These are phyloP conservation scores for Bipolaris oryzae DNA, from an alignment of 2,329 filamentous ascomycete species.

Conservation along the genomic window DNA sequence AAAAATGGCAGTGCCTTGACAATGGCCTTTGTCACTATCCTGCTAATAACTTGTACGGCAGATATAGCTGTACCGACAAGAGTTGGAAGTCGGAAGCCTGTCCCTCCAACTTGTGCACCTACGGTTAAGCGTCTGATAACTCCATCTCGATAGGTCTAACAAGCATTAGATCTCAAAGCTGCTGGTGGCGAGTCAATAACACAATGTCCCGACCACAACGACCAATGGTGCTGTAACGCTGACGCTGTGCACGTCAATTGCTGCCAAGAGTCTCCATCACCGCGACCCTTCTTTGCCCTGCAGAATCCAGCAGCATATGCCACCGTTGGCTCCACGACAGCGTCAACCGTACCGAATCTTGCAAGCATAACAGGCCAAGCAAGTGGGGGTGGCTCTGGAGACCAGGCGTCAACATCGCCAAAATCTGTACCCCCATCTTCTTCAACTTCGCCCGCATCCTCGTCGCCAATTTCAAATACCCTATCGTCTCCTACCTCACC, in stretches of 20 bases:
- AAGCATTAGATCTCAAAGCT: slow-evolving; percentile 26
- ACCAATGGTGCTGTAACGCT: slow-evolving; percentile 47
- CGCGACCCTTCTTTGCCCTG: slow-evolving; percentile 43
- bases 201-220: slow-evolving; percentile 41
- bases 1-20: slow-evolving; percentile 46
- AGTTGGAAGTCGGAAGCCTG: slow-evolving; percentile 42
- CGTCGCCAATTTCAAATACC: slow-evolving; percentile 12
- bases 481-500: slow-evolving; percentile 9
- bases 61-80: slow-evolving; percentile 47
- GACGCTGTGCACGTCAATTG: slow-evolving; percentile 38
- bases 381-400: slow-evolving; percentile 9
- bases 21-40: slow-evolving; percentile 47
- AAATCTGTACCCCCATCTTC: slow-evolving; percentile 16
- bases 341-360: slow-evolving; percentile 26
- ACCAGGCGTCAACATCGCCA: slow-evolving; percentile 14
- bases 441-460: background rate
- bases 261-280: slow-evolving; percentile 38
- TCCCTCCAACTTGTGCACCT: slow-evolving; percentile 44
- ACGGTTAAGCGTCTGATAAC: slow-evolving; percentile 25
- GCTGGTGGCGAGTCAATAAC: slow-evolving; percentile 40
- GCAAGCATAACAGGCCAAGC: slow-evolving; percentile 37
- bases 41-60: slow-evolving; percentile 32
- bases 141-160: slow-evolving; percentile 3
- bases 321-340: slow-evolving; percentile 35
- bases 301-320: slow-evolving; percentile 41